Conservation (phyloP, 768 basidiomycete genomes). For the Cystobasidium ongulense region DNA sequence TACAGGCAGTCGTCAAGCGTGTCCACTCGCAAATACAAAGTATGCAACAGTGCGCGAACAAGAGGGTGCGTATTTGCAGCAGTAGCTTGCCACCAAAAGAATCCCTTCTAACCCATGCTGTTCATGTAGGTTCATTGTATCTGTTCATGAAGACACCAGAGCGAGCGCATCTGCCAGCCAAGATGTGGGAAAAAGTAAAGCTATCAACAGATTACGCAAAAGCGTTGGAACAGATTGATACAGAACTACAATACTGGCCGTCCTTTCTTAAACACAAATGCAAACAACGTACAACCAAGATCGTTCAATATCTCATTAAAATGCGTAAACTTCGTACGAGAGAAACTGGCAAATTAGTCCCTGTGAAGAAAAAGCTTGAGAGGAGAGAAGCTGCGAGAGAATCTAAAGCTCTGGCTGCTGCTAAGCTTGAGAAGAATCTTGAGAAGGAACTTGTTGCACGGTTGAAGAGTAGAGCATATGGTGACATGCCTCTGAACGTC, state of each 20-base stretch:
- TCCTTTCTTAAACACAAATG: conserved; percentile 96
- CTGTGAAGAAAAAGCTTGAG: conserved; percentile 94
- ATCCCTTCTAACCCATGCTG: background rate
- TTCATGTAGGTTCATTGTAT: conserved; percentile 62
- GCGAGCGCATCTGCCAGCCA: conserved; percentile 86
- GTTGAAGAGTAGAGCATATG: conserved; percentile 91
- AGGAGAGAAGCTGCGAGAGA: conserved; percentile 84
- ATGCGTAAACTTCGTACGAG: conserved; percentile 65
- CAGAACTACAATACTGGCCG: conserved; percentile 94
- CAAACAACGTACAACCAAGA: conserved; percentile 97
- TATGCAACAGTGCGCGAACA: conserved; percentile 98
- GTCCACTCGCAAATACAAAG: conserved; percentile 92
- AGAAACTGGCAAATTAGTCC: conserved; percentile 77
- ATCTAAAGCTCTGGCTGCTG: conserved; percentile 90
- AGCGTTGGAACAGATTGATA: conserved; percentile 93
- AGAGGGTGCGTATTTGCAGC: conserved; percentile 56
- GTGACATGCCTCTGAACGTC: conserved; percentile 92
- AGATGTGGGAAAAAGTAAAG: conserved; percentile 95
- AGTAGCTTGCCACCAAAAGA: background rate
- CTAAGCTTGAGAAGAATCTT: conserved; percentile 87
- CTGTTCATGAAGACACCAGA: conserved; percentile 97
- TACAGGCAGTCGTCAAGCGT: conserved; percentile 66
- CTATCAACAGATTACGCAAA: conserved; percentile 89
- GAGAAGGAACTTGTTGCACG: conserved; percentile 94
- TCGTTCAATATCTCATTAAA: conserved; percentile 97